Conservation (phyloP, 257 asterid genomes). For the Scutellaria barbata region DNA sequence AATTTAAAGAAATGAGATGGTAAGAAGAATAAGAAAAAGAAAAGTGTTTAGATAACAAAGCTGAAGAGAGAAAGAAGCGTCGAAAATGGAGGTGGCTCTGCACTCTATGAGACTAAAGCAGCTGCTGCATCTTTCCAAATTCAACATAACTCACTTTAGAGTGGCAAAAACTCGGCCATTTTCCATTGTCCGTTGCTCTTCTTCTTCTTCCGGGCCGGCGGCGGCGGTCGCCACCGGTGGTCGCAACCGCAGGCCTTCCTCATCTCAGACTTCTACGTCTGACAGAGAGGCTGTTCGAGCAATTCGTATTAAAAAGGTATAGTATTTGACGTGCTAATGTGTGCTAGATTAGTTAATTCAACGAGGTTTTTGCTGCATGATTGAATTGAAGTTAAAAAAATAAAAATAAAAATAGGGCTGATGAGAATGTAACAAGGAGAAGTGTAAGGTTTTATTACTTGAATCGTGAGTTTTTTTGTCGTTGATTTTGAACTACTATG, state of each 20-base stretch:
- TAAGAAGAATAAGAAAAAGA: background rate
- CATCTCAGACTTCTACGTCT: conserved; percentile 64
- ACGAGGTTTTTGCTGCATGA: conserved; percentile 9
- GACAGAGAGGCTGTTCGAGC: conserved; percentile 90
- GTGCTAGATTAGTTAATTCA: background rate
- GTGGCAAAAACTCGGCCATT: conserved; percentile 35
- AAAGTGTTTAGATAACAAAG: conserved; percentile 26
- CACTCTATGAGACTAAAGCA: conserved; percentile 61
- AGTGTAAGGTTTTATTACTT: background rate
- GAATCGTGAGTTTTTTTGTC: background rate
- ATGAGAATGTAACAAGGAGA: background rate
- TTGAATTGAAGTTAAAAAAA: background rate
- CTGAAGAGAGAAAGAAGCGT: conserved; percentile 7
- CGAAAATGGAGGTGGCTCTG: conserved; percentile 54
- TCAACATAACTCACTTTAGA: conserved; percentile 22
- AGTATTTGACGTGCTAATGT: background rate
- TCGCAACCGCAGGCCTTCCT: conserved; percentile 57
- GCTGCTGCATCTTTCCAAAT: conserved; percentile 47
- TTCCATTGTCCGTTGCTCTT: conserved; percentile 56
- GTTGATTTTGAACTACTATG: background rate
- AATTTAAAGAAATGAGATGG: background rate
- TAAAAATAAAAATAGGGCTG: background rate
- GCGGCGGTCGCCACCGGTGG: conserved; percentile 44
- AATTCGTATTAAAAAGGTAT: conserved; percentile 81
- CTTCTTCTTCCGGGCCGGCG: conserved; percentile 48